Evolutionary conservation across 306 rosid species (phyloP), one percentile per base, ranked within the genome.

Genomic region (Cicer chorassanicum): DNA sequence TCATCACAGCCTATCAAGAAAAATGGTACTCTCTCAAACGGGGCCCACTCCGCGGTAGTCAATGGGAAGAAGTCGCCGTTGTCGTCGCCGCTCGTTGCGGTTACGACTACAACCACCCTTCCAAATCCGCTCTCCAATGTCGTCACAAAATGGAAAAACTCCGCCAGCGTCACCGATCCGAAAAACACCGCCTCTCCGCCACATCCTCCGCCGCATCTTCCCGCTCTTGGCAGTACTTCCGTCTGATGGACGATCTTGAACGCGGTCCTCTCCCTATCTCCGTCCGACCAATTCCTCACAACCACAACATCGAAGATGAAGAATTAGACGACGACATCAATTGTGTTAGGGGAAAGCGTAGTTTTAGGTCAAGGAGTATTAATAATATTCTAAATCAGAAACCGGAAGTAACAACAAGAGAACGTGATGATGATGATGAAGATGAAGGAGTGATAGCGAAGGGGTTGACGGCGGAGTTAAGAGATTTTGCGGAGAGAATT

Each of bases 81-180:
- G 77, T 90, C 13, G 95, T 94, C 38, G 97, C 98, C 68, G 91
- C 92, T 3, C 85, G 92, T 1, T 89, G 98, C 83, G 95, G 97
- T 41, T 89, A 89, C 84, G 86, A 83, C 66, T 45, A 74, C 84
- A 72, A 72, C 51, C 78, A 89, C 15, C 90, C 87, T 6, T 83
- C 92, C 62, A 92, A 92, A 77, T 78, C 93, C 57, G 76, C 93
- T 63, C 76, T 81, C 11, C 97, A 92, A 69, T 89, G 97, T 85
- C 97, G 97, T 57, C 97, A 92, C 81, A 92, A 92, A 82, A 92
- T 92, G 88, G 97, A 92, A 87, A 92, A 92, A 87, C 96, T 92
- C 84, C 97, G 96, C 46, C 96, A 88, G 68, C 94, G 98, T 12
- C 85, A 82, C 79, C 96, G 96, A 9, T 61, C 91, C n/a, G 87